Evolutionary conservation across 1,139 yeast genomes (phyloP).

Genomic region (Pichia sp.): DNA sequence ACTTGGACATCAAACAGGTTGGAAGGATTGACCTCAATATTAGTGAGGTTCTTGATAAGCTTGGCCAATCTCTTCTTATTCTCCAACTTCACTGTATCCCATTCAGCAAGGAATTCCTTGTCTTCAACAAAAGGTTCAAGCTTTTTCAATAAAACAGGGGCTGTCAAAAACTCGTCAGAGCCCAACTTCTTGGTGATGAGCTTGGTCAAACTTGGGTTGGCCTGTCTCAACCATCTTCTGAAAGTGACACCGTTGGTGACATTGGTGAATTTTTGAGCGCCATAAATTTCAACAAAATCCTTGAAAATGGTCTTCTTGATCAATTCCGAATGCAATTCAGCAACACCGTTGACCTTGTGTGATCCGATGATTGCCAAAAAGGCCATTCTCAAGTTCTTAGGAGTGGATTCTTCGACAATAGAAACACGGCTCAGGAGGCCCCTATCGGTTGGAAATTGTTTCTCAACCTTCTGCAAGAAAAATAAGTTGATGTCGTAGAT

Average conservation of each 20-base stretch:
- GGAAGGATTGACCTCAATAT: constrained; percentile 65
- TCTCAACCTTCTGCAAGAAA: constrained; percentile 75
- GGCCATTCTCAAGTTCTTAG: constrained; percentile 90
- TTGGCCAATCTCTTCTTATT: constrained; percentile 72
- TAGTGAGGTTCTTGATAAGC: constrained; percentile 63
- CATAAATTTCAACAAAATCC: constrained; percentile 81
- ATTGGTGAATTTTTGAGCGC: constrained; percentile 78
- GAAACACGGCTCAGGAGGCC: constrained; percentile 71
- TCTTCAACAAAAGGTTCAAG: constrained; percentile 69
- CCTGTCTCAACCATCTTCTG: constrained; percentile 93
- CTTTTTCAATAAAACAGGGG: constrained; percentile 63
- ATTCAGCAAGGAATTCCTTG: constrained; percentile 57
- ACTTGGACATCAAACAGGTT: constrained; percentile 90
- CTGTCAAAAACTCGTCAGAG: constrained; percentile 64
- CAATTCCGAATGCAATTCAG: constrained; percentile 89
- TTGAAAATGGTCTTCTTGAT: constrained; percentile 85
- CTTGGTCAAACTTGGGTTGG: constrained; percentile 74
- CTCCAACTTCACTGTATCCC: constrained; percentile 68
- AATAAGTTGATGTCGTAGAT: constrained; percentile 80
- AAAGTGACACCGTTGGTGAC: constrained; percentile 97
- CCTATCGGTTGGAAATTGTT: constrained; percentile 66
- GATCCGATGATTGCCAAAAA: constrained; percentile 87
- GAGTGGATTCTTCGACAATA: constrained; percentile 73
- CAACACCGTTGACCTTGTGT: constrained; percentile 93
- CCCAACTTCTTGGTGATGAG: constrained; percentile 72